Evolutionary conservation across 352 stramenopile genomes (phyloP).

Genomic region (Globisporangium spinosum): DNA sequence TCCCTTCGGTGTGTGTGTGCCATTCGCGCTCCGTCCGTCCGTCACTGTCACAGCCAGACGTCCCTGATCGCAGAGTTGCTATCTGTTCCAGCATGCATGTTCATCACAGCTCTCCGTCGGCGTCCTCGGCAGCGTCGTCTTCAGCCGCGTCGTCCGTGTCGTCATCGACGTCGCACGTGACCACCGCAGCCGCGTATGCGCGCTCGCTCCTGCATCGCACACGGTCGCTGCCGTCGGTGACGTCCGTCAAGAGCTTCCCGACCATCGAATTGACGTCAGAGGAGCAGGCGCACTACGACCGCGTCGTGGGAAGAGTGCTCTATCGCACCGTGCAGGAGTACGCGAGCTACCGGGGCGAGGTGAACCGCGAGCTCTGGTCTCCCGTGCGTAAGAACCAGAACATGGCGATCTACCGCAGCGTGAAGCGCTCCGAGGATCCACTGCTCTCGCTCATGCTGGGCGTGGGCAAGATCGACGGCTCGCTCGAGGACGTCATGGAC

Average conservation of each 20-base stretch:
- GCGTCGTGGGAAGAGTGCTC: slow-evolving; percentile 22
- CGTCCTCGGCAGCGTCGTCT: neutral
- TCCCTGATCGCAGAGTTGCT: neutral
- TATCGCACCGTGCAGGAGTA: slow-evolving; percentile 33
- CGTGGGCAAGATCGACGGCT: slow-evolving; percentile 30
- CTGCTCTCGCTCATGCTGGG: slow-evolving; percentile 26
- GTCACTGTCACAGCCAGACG: neutral
- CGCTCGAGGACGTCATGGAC: slow-evolving; percentile 48
- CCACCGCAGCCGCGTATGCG: slow-evolving; percentile 19
- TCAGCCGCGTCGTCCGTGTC: slow-evolving; percentile 11
- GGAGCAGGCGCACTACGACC: slow-evolving; percentile 32
- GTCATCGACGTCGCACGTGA: slow-evolving; percentile 19
- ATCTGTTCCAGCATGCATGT: neutral
- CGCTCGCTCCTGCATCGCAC: neutral
- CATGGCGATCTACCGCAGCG: slow-evolving; percentile 48
- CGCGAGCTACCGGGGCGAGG: slow-evolving; percentile 13
- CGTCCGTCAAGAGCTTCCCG: slow-evolving; percentile 7
- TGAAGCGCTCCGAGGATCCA: slow-evolving; percentile 35
- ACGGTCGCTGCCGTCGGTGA: neutral
- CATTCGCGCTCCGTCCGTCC: neutral
- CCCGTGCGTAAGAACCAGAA: slow-evolving; percentile 32
- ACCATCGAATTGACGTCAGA: slow-evolving; percentile 16
- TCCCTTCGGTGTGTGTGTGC: neutral
- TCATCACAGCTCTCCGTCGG: neutral
- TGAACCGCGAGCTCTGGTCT: slow-evolving; percentile 30